Conservation (phyloP, 768 basidiomycete species). For the Daedalea quercina region DNA sequence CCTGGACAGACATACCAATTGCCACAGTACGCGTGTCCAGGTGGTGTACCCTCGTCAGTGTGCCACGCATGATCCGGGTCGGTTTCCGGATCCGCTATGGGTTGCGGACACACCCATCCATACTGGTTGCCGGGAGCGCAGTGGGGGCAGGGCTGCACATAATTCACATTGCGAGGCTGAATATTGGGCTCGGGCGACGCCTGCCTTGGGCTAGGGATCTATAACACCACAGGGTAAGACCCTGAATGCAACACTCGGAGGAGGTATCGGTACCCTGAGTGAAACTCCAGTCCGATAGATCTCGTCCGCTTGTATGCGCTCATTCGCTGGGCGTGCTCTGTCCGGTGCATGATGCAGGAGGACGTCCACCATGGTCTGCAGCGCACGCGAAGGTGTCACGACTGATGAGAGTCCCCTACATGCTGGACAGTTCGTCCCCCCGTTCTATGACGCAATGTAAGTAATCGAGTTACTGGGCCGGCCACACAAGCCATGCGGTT, state of each 20-base stretch:
- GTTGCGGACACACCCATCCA: conserved; percentile 79
- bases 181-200: conserved; percentile 71
- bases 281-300: conserved; percentile 57
- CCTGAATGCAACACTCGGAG: conserved; percentile 8
- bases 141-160: conserved; percentile 75
- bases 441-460: conserved; percentile 47
- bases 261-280: conserved; percentile 47
- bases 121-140: conserved; percentile 62
- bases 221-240: neutral
- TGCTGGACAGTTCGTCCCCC: conserved; percentile 78
- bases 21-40: conserved; percentile 75
- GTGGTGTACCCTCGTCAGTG: conserved; percentile 69
- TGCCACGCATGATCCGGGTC: conserved; percentile 74
- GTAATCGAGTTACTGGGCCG: neutral
- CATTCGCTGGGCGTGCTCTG: conserved; percentile 58
- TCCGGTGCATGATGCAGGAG: conserved; percentile 67
- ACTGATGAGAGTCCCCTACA: conserved; percentile 66
- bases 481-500: neutral
- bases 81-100: conserved; percentile 62
- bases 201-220: conserved; percentile 76
- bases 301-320: conserved; percentile 78
- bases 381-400: conserved; percentile 64
- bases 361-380: conserved; percentile 68
- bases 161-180: conserved; percentile 54
- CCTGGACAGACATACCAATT: conserved; percentile 52